These are phyloP conservation scores for Starmera quercuum DNA, from an alignment of 805 yeast species.

Conservation along the genomic window DNA sequence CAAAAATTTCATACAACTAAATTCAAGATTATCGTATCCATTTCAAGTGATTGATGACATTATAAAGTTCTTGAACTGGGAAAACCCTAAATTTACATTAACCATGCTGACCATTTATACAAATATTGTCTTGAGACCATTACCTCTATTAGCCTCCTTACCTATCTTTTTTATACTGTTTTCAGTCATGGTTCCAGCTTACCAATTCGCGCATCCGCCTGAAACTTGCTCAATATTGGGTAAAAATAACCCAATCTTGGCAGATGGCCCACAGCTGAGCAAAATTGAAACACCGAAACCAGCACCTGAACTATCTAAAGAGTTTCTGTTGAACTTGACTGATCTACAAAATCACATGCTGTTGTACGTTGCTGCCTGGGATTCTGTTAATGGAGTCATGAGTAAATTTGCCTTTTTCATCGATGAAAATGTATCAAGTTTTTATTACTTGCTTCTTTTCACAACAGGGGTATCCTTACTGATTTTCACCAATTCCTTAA, in stretches of 20 bases:
- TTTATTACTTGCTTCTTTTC: conserved; percentile 36
- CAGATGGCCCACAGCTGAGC: conserved; percentile 43
- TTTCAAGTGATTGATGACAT: conserved; percentile 55
- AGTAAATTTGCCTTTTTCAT: conserved; percentile 54
- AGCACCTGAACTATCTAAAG: conserved; percentile 70
- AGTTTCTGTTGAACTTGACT: conserved; percentile 69
- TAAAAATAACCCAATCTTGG: conserved; percentile 34
- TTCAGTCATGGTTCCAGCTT: conserved; percentile 62
- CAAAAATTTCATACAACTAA: conserved; percentile 53
- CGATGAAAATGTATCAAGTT: conserved; percentile 51
- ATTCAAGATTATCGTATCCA: conserved; percentile 53
- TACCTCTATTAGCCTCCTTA: conserved; percentile 37
- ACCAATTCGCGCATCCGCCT: conserved; percentile 53
- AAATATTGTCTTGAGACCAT: conserved; percentile 53
- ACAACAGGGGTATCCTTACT: conserved; percentile 23
- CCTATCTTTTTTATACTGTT: conserved; percentile 50
- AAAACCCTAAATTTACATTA: conserved; percentile 51
- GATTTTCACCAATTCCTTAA: conserved; percentile 20
- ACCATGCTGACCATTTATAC: conserved; percentile 45
- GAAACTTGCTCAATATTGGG: conserved; percentile 29
- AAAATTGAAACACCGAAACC: conserved; percentile 54
- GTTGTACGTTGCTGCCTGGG: conserved; percentile 55
- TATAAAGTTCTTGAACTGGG: conserved; percentile 55
- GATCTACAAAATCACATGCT: conserved; percentile 81
- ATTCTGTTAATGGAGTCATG: conserved; percentile 41